Evolutionary conservation across 192 early-diverging fungal genomes (phyloP).

Genomic region (Allomyces arbusculus): DNA sequence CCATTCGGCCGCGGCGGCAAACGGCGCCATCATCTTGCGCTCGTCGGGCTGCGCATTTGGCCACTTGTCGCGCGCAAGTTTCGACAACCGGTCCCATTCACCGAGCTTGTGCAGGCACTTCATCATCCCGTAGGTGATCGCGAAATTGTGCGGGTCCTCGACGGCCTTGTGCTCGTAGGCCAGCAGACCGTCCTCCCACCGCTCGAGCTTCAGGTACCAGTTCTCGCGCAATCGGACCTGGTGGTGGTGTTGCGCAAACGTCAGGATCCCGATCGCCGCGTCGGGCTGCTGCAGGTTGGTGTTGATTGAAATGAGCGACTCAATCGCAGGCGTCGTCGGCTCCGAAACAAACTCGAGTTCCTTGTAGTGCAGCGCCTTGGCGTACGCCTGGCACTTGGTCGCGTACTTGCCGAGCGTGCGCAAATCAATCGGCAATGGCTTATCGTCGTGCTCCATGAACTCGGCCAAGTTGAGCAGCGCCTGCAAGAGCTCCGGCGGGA

Average conservation of each 20-base stretch:
- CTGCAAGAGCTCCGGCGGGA: slow-evolving; percentile 82
- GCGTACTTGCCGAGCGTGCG: slow-evolving; percentile 73
- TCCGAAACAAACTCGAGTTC: slow-evolving; percentile 80
- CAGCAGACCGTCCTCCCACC: slow-evolving; percentile 81
- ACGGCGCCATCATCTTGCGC: slow-evolving; percentile 54
- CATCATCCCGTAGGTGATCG: slow-evolving; percentile 66
- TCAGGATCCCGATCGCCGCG: slow-evolving; percentile 85
- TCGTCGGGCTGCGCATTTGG: slow-evolving; percentile 32
- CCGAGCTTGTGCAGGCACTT: slow-evolving; percentile 78
- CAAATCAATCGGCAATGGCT: slow-evolving; percentile 81
- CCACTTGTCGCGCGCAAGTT: slow-evolving; percentile 62
- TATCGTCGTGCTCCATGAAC: slow-evolving; percentile 98
- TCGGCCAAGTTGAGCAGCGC: slow-evolving; percentile 83
- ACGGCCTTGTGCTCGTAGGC: slow-evolving; percentile 59
- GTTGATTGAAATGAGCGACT: slow-evolving; percentile 81
- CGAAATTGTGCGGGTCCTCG: slow-evolving; percentile 55
- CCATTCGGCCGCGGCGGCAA: slow-evolving; percentile 88
- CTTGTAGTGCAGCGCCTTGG: slow-evolving; percentile 96
- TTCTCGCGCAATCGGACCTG: slow-evolving; percentile 49
- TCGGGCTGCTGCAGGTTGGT: slow-evolving; percentile 88
- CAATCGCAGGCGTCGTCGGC: slow-evolving; percentile 63
- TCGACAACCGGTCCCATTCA: slow-evolving; percentile 71
- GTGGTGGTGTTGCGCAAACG: slow-evolving; percentile 67
- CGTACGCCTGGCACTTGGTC: slow-evolving; percentile 78
- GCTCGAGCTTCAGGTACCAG: slow-evolving; percentile 83